Conservation (phyloP, 108 stramenopile genomes). For the Skeletonema marinoi region DNA sequence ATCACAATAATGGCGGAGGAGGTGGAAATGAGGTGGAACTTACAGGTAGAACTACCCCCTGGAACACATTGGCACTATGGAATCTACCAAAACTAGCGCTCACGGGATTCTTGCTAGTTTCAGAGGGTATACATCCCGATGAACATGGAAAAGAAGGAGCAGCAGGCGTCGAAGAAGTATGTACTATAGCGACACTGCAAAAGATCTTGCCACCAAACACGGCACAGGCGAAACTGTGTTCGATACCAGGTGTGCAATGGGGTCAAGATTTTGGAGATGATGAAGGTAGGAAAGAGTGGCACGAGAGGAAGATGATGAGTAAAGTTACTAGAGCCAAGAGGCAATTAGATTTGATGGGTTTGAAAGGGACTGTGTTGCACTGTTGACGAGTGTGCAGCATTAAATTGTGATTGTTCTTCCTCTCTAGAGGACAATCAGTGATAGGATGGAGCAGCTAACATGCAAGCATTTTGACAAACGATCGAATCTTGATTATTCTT, state of each 20-base stretch:
- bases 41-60: slow-evolving; percentile 81
- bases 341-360: slow-evolving; percentile 70
- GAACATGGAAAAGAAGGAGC: slow-evolving; percentile 36
- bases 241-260: slow-evolving; percentile 47
- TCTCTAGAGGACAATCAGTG: no score
- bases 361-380: slow-evolving; percentile 58
- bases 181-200: slow-evolving; percentile 81
- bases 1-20: slow-evolving; percentile 39
- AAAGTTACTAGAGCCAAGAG: slow-evolving; percentile 70
- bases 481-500: no score
- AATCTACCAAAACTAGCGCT: slow-evolving; percentile 74
- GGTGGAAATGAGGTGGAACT: slow-evolving; percentile 37
- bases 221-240: slow-evolving; percentile 70
- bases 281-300: slow-evolving; percentile 81
- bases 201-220: slow-evolving; percentile 43
- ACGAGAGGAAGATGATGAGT: slow-evolving; percentile 91
- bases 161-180: slow-evolving; percentile 87
- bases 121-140: slow-evolving; percentile 66
- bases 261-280: slow-evolving; percentile 71
- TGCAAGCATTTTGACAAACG: no score
- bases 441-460: no score
- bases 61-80: slow-evolving; percentile 96
- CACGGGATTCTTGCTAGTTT: slow-evolving; percentile 82
- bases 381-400: not conserved
- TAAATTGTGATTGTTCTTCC: no score